phyloP scores from a whole-genome alignment of 176 grass and related monocot species.

The Zizania latifolia region DNA sequence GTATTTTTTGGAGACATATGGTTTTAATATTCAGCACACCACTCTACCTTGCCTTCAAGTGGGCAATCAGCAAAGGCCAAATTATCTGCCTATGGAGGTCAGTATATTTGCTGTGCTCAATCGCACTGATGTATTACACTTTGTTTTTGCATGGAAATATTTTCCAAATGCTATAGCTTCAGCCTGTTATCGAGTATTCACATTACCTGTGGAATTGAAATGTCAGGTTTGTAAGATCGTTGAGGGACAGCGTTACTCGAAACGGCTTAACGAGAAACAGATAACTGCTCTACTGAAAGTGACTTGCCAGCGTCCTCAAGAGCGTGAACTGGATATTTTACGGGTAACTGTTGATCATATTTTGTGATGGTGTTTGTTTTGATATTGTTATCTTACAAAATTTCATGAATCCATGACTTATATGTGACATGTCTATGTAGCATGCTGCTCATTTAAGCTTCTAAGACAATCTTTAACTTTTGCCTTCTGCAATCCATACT shows the following conservation, averaged over 20 bases:
- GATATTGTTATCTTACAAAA: not conserved
- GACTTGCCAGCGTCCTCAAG: conserved; percentile 78
- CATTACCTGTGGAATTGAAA: conserved; percentile 22
- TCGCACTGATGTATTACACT: not conserved
- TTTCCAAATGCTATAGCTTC: not conserved
- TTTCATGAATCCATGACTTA: not conserved
- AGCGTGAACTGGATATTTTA: conserved; percentile 74
- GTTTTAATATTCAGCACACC: conserved; percentile 84
- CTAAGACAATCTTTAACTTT: not conserved
- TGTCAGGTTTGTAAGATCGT: conserved; percentile 93
- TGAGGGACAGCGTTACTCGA: conserved; percentile 85
- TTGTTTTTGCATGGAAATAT: not conserved
- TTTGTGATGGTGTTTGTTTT: conserved; percentile 7
- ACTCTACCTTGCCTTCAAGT: conserved; percentile 92
- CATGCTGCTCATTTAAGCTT: not conserved
- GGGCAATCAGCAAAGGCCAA: conserved; percentile 90
- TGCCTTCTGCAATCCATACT: not conserved
- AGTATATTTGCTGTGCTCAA: not conserved
- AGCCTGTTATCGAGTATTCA: not conserved
- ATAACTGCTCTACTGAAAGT: conserved; percentile 86
- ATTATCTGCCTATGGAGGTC: conserved; percentile 93
- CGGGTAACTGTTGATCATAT: conserved; percentile 39
- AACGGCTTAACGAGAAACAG: conserved; percentile 88
- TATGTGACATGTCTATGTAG: not conserved
- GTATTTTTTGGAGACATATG: conserved; percentile 83